These are phyloP conservation scores for Citeromyces hawaiiensis DNA, from an alignment of 1,139 yeast genomes.

Conservation along the genomic window DNA sequence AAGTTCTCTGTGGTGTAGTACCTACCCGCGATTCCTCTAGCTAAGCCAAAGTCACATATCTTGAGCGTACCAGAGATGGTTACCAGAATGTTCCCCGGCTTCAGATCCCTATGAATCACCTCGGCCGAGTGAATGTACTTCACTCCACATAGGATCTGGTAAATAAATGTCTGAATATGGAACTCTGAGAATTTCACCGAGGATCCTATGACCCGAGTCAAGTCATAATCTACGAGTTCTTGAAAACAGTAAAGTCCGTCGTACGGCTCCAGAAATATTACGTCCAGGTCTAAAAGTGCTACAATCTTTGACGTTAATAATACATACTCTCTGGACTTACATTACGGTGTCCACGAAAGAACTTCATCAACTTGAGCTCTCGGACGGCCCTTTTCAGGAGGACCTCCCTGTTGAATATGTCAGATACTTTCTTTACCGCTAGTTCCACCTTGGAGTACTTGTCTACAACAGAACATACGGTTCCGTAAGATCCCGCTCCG, in stretches of 20 bases:
- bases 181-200: conserved; percentile 70
- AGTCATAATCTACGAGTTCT: conserved; percentile 71
- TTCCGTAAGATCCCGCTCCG: conserved; percentile 87
- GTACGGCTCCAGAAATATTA: conserved; percentile 49
- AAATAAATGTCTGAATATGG: conserved; percentile 63
- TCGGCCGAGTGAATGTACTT: conserved; percentile 79
- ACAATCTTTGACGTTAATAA: conserved; percentile 32
- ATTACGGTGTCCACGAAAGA: conserved; percentile 72
- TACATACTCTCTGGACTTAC: too few species aligned
- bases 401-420: conserved; percentile 51
- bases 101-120: conserved; percentile 74
- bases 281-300: conserved; percentile 58
- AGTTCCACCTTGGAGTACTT: conserved; percentile 20
- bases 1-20: conserved; percentile 29
- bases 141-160: conserved; percentile 70
- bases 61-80: conserved; percentile 57
- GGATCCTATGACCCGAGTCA: conserved; percentile 67
- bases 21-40: conserved; percentile 52
- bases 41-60: conserved; percentile 83
- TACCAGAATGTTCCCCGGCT: conserved; percentile 78
- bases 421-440: conserved; percentile 72
- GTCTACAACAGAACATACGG: conserved; percentile 76
- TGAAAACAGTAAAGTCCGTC: conserved; percentile 81
- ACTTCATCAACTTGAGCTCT: conserved; percentile 66
- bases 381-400: conserved; percentile 64